A percentile compares a stretch with the other conserved stretches of the same genome.
These are phyloP conservation scores for Murraya paniculata DNA, from an alignment of 345 rosid species.

Conservation along the genomic window DNA sequence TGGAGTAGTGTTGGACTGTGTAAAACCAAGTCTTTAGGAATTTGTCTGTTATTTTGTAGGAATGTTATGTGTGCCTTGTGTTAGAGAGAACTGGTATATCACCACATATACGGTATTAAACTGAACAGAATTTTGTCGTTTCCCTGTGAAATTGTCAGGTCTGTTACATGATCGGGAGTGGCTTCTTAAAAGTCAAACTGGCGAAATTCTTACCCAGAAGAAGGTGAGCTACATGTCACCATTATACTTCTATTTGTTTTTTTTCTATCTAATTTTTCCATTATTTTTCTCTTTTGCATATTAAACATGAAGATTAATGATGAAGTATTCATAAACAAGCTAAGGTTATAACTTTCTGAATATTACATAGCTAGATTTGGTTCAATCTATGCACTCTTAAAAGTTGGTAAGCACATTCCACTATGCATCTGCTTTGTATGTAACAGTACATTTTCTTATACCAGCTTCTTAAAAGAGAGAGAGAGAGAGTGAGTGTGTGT, in stretches of 20 bases:
- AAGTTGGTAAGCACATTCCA: background rate
- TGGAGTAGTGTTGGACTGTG: too few relatives aligned
- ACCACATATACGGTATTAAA: background rate
- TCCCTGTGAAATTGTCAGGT: conserved; percentile 42
- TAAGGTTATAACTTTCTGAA: background rate
- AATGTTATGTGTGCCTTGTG: background rate
- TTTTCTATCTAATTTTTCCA: background rate
- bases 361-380: background rate
- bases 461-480: too few relatives aligned
- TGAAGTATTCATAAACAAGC: background rate
- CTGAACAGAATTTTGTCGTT: background rate
- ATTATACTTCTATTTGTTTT: background rate
- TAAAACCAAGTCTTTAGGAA: background rate
- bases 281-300: background rate
- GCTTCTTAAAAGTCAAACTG: conserved; percentile 70
- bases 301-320: background rate
- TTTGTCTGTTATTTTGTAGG: background rate
- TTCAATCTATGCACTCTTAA: background rate
- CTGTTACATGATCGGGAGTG: conserved; percentile 86
- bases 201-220: conserved; percentile 85
- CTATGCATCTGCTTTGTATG: background rate
- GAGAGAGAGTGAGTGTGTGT: background rate
- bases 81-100: background rate
- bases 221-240: conserved; percentile 46
- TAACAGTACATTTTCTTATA: background rate